Conservation (phyloP, 2,329 filamentous ascomycete species). For the Elsinoe arachidis region DNA sequence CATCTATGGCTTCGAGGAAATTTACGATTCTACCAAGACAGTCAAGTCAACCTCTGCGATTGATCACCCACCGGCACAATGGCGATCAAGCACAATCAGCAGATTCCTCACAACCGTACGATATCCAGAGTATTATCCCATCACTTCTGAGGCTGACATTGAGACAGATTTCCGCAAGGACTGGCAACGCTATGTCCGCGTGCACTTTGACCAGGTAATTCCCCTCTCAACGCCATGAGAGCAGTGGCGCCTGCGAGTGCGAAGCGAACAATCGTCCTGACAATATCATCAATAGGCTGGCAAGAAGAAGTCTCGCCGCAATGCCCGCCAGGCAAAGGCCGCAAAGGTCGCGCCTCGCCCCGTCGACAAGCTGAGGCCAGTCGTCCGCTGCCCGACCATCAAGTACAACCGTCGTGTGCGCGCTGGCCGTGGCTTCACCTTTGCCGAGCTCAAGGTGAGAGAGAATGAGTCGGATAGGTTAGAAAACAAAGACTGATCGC, state of each 20-base stretch:
- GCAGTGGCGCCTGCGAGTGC: constrained; percentile 42
- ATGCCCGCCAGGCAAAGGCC: constrained; percentile 89
- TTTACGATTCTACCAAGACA: constrained; percentile 9
- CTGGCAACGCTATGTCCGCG: constrained; percentile 98
- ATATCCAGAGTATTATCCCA: neutral
- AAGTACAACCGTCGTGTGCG: constrained; percentile 98
- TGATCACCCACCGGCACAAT: constrained; percentile 33
- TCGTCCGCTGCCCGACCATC: constrained; percentile 95
- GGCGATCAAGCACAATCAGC: constrained; percentile 99
- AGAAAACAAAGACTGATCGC: constrained; percentile 13
- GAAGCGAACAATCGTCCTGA: constrained; percentile 28
- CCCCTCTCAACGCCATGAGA: constrained; percentile 44
- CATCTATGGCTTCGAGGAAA: neutral
- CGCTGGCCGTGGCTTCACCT: constrained; percentile 93
- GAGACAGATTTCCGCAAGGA: constrained; percentile 93
- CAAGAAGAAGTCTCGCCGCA: constrained; percentile 87
- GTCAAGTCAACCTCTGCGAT: constrained; percentile 28
- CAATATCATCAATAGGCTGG: constrained; percentile 59
- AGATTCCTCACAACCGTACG: constrained; percentile 80
- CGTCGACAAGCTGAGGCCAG: constrained; percentile 90
- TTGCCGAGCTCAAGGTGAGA: constrained; percentile 92
- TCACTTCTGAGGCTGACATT: constrained; percentile 25
- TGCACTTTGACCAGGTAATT: constrained; percentile 99
- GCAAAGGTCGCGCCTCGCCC: constrained; percentile 91
- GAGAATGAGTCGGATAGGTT: constrained; percentile 18